Conservation (phyloP, 192 early-diverging fungal genomes). For the Coemansia sp. region DNA sequence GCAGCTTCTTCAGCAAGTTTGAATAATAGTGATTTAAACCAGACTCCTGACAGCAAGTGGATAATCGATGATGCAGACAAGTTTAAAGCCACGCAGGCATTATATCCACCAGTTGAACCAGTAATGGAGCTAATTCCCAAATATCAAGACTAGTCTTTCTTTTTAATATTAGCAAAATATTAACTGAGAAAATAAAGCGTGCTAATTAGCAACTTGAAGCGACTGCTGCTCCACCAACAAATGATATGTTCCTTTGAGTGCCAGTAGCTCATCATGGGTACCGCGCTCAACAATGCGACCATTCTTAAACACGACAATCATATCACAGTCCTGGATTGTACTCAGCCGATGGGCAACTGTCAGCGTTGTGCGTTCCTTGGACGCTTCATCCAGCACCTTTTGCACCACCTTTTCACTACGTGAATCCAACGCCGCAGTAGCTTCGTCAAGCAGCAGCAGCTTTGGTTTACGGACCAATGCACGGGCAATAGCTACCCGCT, state of each 20-base stretch:
- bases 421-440: constrained; percentile 80
- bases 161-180: background rate
- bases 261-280: constrained; percentile 65
- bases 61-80: background rate
- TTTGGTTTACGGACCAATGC: constrained; percentile 65
- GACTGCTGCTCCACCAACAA: constrained; percentile 66
- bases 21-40: background rate
- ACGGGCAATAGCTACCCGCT: constrained; percentile 72
- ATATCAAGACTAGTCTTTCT: background rate
- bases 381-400: constrained; percentile 67
- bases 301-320: constrained; percentile 68
- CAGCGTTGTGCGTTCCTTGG: constrained; percentile 73
- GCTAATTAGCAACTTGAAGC: constrained; percentile 45
- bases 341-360: constrained; percentile 74
- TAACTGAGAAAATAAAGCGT: background rate
- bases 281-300: constrained; percentile 71
- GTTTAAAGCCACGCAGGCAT: background rate
- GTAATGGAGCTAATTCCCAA: background rate
- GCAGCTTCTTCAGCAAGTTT: background rate
- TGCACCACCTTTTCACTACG: constrained; percentile 80
- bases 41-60: background rate
- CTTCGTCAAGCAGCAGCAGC: constrained; percentile 82
- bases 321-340: constrained; percentile 81
- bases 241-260: constrained; percentile 60
- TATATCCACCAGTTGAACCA: background rate